Evolutionary conservation across 2,329 filamentous ascomycete species (phyloP), one percentile per base, ranked within the genome.

Genomic region (Lomentospora prolificans): DNA sequence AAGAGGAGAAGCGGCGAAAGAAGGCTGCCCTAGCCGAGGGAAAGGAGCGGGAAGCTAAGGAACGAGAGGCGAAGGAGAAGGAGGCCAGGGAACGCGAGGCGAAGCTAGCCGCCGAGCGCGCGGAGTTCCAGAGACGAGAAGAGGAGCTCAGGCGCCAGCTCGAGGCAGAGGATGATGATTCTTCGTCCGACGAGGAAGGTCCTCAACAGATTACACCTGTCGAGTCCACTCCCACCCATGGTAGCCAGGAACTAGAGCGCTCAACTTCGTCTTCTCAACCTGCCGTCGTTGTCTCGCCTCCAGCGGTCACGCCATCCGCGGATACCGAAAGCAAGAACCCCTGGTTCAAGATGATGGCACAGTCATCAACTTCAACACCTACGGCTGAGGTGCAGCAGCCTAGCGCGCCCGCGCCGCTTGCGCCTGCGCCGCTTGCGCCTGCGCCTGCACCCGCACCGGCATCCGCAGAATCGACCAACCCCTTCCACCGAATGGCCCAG

Each of bases 101-200:
- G 55, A 86, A 87, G 67, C 76, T 96, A 60, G 89, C 89, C 24
- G 86, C 88, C 33, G 89, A 94, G 64, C 85, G 89, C 62, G 91
- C 89, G 1, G 92, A 99, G 70, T 87, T 97, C 57, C 94, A 97
- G 65, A 89, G 95, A 72, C 85, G 89, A 53, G 94, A 97, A 72
- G 81, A 91, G 61, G 90, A 96, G 67, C 81, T 97, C 46, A 88
- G 94, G 66, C 82, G 86, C 61, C 90, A 96, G 72, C 81, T 96
- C 19, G 90, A 95, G 65, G 76, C 81, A 33, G 81, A 82, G 78
- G 80, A 77, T 33, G 87, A 90, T 36, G 82, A 85, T 55, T 87
- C 87, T 33, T 89, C 85, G 17, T 90, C 87, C 25, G 89, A 94
- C 60, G 90, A 95, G 19, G 89, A 95, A 55, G 88, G 82, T 4